phyloP scores from a whole-genome alignment of 495 filamentous ascomycete species.

The Penicillium egyptiacum region DNA sequence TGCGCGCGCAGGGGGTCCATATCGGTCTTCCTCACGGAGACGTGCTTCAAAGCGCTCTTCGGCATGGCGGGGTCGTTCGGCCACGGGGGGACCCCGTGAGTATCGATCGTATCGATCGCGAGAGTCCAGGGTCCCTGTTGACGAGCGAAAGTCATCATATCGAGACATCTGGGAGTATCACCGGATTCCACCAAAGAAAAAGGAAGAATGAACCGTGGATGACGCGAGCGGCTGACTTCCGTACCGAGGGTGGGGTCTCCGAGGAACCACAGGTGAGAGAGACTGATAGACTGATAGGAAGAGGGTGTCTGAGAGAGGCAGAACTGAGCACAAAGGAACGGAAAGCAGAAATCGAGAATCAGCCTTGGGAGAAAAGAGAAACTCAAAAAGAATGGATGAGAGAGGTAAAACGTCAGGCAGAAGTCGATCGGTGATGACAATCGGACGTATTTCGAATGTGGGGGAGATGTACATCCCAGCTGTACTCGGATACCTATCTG shows the following conservation, averaged over 20 bases:
- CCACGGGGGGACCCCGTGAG: conserved; percentile 43
- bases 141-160: conserved; percentile 47
- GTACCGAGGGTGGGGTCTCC: conserved; percentile 22
- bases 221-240: conserved; percentile 35
- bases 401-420: conserved; percentile 16
- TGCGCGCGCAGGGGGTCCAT: conserved; percentile 53
- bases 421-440: conserved; percentile 20
- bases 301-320: background rate
- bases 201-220: conserved; percentile 30
- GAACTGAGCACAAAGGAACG: conserved; percentile 1
- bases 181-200: conserved; percentile 14
- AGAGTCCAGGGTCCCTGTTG: conserved; percentile 41
- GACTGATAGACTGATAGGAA: background rate
- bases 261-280: conserved; percentile 20
- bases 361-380: conserved; percentile 6
- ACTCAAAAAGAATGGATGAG: background rate
- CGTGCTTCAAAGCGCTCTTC: conserved; percentile 55
- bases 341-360: conserved; percentile 7
- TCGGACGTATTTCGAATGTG: conserved; percentile 4
- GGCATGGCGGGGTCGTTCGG: conserved; percentile 43
- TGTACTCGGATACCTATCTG: background rate
- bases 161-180: conserved; percentile 42
- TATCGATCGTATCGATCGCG: conserved; percentile 49
- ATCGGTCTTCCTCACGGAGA: conserved; percentile 56
- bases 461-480: conserved; percentile 4